Conservation (phyloP, 495 filamentous ascomycete species). For the Xylaria telfairii region DNA sequence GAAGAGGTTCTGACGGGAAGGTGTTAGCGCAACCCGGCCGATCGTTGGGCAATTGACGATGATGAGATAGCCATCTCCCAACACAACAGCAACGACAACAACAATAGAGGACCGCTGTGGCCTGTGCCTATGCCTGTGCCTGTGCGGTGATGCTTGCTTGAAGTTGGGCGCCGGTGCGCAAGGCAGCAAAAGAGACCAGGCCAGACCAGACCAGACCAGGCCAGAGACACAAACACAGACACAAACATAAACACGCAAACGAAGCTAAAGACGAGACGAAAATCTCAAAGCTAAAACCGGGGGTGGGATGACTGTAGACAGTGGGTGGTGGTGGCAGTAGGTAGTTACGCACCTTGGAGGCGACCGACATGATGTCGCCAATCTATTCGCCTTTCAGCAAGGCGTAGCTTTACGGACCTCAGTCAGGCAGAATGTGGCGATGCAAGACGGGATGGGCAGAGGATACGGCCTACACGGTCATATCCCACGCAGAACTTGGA, state of each 20-base stretch:
- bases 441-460: constrained; percentile 33
- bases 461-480: constrained; percentile 45
- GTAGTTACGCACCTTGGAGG: constrained; percentile 66
- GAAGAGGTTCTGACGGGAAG: constrained; percentile 71
- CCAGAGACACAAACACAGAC: background rate
- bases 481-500: constrained; percentile 30
- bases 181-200: background rate
- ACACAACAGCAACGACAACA: background rate
- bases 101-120: background rate
- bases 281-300: no score
- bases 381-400: constrained; percentile 55
- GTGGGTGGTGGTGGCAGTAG: no score
- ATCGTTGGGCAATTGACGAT: constrained; percentile 20
- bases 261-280: no score
- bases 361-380: constrained; percentile 67
- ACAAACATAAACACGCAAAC: background rate
- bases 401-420: constrained; percentile 46
- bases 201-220: background rate
- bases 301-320: background rate
- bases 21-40: constrained; percentile 38
- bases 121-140: background rate
- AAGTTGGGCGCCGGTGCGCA: background rate
- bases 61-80: background rate
- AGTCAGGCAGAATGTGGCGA: constrained; percentile 39
- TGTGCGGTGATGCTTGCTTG: background rate